Evolutionary conservation across 2,329 filamentous ascomycete genomes (phyloP), one percentile per base, ranked within the genome.

Genomic region (Beauveria brongniartii): DNA sequence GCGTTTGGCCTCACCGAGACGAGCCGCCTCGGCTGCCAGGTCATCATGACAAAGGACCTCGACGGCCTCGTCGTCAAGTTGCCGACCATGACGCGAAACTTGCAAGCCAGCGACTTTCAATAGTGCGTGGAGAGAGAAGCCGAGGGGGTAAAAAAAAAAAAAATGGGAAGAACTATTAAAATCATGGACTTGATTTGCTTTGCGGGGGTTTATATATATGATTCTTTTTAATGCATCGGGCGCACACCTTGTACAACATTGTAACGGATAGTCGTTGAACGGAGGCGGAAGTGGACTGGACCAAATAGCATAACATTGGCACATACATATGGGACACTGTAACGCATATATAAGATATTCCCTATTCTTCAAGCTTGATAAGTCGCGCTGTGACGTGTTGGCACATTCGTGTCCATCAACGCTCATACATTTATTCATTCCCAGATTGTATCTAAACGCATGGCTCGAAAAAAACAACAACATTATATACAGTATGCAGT

Each of bases 61-160:
- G 90, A 97, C 71, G 94, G 94, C 0, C 65, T 99, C 69, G 84
- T 86, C 51, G 91, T 99, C 37, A 89, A 85, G 73, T 76, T 99
- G 69, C 94, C 94, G 14, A 86, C 86, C 43, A 97, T 97, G 92
- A 97, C 94, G 65, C 83, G 94, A 73, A 99, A 99, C 71, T 70
- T 99, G 75, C 94, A 99, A 77, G 91, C 91, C 16, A 96, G 91
- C 74, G 94, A 99, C 76, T 99, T 99, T 69, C 78, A 80, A 68
- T 71, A 64, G 69, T 60, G 47, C 16, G 14, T 22, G 16, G 50
- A 8, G 18, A 16, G 16, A n/a, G 24, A 12, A 12, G 24, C 7
- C 5, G 16, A 18, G 2, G 26, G 24, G 26, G 20, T 7, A 18
- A 46, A 4, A 4, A 3, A 3, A 2, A 30, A 34, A 14, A 55